Conservation (phyloP, 345 rosid species). For the Carallia pectinifolia region DNA sequence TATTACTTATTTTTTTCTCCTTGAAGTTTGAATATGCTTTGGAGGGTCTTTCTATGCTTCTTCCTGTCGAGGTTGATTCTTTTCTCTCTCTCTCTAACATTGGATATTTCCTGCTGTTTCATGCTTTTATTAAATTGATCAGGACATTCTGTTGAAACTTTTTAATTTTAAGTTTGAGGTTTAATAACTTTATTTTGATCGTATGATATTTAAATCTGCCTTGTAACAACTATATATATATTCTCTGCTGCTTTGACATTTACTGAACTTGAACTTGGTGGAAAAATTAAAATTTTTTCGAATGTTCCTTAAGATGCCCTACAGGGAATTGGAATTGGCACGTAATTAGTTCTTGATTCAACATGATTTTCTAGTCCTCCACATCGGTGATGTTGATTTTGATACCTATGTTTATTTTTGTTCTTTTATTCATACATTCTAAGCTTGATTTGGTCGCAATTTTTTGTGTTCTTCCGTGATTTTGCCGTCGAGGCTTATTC, state of each 20-base stretch:
- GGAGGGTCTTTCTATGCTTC: conserved; percentile 31
- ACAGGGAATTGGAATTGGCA: neutral
- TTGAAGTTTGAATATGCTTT: conserved; percentile 25
- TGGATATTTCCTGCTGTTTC: no score
- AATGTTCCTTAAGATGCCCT: neutral
- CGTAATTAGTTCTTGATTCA: neutral
- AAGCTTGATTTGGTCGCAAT: no score
- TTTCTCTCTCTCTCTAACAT: conserved; percentile 12
- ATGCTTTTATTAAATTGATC: no score
- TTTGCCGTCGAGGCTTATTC: no score
- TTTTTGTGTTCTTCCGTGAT: no score
- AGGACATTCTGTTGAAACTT: no score
- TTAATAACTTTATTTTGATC: neutral
- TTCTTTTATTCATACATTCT: no score
- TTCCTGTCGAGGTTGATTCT: conserved; percentile 43
- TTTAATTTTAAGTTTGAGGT: no score
- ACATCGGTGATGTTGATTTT: neutral
- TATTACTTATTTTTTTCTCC: neutral
- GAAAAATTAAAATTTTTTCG: neutral
- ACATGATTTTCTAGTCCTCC: no score
- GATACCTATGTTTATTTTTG: no score
- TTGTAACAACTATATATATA: no score
- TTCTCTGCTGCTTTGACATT: no score
- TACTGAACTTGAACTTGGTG: neutral
- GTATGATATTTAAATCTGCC: neutral